Evolutionary conservation across 139 green algal genomes (phyloP).

Genomic region (Eudorina sp.): DNA sequence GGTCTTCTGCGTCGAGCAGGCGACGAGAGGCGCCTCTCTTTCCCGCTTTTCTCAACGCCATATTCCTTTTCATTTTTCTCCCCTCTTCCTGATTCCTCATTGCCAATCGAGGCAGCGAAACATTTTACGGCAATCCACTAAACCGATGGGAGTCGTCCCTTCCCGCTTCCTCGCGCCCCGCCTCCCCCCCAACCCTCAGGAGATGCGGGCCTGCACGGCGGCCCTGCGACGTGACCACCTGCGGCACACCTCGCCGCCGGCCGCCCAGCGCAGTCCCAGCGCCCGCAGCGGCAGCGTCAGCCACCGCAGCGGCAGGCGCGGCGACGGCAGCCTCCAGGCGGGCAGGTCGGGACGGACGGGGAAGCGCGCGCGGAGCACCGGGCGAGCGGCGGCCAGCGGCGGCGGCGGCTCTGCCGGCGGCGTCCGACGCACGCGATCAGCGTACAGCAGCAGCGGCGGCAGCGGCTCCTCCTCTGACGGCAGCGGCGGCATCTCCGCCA

Average conservation of each 20-base stretch:
- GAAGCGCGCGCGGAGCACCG: not conserved
- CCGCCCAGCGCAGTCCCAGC: not conserved
- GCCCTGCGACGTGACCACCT: not conserved
- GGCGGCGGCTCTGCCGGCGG: not conserved
- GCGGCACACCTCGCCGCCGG: not conserved
- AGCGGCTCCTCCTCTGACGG: not conserved
- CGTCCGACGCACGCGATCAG: not conserved
- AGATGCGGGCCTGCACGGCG: not conserved
- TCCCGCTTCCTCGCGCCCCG: no score
- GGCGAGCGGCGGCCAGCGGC: not conserved
- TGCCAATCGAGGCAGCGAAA: no score
- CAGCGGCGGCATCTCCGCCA: not conserved
- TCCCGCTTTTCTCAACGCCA: no score
- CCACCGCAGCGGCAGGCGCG: not conserved
- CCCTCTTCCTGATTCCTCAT: no score
- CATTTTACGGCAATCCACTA: no score
- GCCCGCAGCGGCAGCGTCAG: not conserved
- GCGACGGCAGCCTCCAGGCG: not conserved
- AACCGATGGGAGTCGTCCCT: no score
- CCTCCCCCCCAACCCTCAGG: no score
- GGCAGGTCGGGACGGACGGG: no score
- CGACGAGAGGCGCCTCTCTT: no score
- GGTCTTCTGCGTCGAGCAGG: no score
- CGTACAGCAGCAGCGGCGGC: not conserved
- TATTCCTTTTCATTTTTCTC: no score